Conservation (phyloP, 345 rosid species). For the Dipteronia sinensis region DNA sequence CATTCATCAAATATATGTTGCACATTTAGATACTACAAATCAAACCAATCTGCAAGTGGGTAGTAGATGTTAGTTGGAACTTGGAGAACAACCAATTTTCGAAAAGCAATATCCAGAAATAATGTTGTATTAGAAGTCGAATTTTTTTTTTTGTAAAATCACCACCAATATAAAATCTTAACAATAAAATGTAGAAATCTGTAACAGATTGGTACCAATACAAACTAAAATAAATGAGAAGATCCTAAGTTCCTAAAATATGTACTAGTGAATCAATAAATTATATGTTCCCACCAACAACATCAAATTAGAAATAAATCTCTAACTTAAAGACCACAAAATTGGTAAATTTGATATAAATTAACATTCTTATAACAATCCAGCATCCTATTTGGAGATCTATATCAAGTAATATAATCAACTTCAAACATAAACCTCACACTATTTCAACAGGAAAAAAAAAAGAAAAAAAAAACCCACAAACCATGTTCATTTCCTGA, state of each 20-base stretch:
- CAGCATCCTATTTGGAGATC: background rate
- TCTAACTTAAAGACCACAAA: background rate
- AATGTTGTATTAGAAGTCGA: no score
- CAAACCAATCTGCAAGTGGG: background rate
- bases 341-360: background rate
- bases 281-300: background rate
- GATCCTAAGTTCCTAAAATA: background rate
- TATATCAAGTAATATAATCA: background rate
- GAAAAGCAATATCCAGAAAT: background rate
- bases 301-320: background rate
- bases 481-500: background rate
- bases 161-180: no score
- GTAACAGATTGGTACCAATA: background rate
- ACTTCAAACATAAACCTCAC: no score
- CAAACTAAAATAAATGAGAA: background rate
- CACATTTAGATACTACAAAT: background rate
- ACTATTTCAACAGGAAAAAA: no score
- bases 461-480: no score
- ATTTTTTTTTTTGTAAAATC: no score
- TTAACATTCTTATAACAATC: background rate
- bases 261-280: background rate
- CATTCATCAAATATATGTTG: background rate
- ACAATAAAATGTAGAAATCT: background rate
- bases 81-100: background rate
- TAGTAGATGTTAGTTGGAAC: background rate